These are phyloP conservation scores for Trapa bicornis DNA, from an alignment of 345 rosid species.

Conservation along the genomic window DNA sequence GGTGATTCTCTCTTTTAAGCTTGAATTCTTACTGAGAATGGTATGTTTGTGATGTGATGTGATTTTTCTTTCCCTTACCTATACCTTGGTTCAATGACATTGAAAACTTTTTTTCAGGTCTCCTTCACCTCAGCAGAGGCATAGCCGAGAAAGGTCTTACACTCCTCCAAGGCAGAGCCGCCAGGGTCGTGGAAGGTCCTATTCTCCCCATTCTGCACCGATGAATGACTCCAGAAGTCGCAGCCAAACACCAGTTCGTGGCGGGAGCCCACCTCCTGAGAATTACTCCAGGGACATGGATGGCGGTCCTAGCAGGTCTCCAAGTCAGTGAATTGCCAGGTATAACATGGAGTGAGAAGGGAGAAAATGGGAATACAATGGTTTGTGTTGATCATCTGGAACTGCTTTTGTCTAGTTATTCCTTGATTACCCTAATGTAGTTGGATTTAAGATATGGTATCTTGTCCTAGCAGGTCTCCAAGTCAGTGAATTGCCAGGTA, in stretches of 20 bases:
- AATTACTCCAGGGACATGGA: conserved; percentile 21
- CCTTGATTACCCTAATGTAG: too few species aligned
- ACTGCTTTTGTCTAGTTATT: too few species aligned
- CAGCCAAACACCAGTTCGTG: conserved; percentile 45
- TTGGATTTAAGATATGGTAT: too few species aligned
- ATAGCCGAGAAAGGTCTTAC: conserved; percentile 24
- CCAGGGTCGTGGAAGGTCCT: conserved; percentile 33
- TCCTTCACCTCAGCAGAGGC: conserved; percentile 44
- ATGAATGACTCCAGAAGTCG: conserved; percentile 50
- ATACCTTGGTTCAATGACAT: background rate
- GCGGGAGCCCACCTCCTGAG: conserved; percentile 23
- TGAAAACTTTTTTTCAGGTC: conserved; percentile 34
- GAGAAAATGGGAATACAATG: too few species aligned
- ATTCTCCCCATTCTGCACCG: conserved; percentile 47
- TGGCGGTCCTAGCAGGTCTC: conserved; percentile 38
- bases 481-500: conserved; percentile 35
- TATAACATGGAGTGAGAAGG: too few species aligned
- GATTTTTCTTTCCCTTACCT: background rate
- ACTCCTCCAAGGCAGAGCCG: conserved; percentile 13
- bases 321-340: conserved; percentile 32
- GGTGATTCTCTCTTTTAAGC: background rate
- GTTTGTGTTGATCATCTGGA: background rate
- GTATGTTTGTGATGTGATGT: too few species aligned
- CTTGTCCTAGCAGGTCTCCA: conserved; percentile 52
- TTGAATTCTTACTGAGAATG: too few species aligned